These are phyloP conservation scores for Helicocarpus griseus DNA, from an alignment of 2,329 filamentous ascomycete genomes.

Conservation along the genomic window DNA sequence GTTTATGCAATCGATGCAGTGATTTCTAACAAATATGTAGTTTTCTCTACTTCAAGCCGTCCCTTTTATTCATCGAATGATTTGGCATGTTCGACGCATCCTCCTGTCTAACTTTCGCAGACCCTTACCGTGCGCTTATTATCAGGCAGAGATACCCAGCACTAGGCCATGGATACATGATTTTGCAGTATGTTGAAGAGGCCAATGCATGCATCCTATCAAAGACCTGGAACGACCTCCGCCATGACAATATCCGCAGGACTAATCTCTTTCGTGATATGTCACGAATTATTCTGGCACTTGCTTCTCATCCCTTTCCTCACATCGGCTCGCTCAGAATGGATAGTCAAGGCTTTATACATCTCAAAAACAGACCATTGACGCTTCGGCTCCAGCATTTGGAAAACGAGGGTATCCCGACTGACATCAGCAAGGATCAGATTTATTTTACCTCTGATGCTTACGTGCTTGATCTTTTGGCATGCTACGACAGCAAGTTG, in stretches of 20 bases:
- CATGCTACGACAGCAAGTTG: constrained; percentile 18
- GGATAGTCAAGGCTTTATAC: constrained; percentile 15
- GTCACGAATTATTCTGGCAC: constrained; percentile 11
- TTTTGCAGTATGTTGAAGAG: too few relatives aligned
- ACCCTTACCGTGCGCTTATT: too few relatives aligned
- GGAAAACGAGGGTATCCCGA: constrained; percentile 19
- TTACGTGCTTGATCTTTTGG: constrained; percentile 19
- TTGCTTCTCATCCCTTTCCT: constrained; percentile 15
- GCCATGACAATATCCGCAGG: background rate
- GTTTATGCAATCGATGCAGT: too few relatives aligned
- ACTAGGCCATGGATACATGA: too few relatives aligned
- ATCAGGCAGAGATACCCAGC: too few relatives aligned
- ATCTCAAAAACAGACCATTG: constrained; percentile 17
- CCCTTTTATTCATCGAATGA: too few relatives aligned
- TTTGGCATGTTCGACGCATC: too few relatives aligned
- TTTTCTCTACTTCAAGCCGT: too few relatives aligned
- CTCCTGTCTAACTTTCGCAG: too few relatives aligned
- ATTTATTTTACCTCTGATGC: constrained; percentile 18
- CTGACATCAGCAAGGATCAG: constrained; percentile 14
- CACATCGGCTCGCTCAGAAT: constrained; percentile 26
- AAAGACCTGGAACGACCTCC: background rate
- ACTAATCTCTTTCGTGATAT: constrained; percentile 14
- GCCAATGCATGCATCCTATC: too few relatives aligned
- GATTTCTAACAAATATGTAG: too few relatives aligned
- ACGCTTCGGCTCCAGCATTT: constrained; percentile 15